Base-by-base conservation (phyloP, 169 alveolate genomes). In the Cryptosporidium ryanae region DNA sequence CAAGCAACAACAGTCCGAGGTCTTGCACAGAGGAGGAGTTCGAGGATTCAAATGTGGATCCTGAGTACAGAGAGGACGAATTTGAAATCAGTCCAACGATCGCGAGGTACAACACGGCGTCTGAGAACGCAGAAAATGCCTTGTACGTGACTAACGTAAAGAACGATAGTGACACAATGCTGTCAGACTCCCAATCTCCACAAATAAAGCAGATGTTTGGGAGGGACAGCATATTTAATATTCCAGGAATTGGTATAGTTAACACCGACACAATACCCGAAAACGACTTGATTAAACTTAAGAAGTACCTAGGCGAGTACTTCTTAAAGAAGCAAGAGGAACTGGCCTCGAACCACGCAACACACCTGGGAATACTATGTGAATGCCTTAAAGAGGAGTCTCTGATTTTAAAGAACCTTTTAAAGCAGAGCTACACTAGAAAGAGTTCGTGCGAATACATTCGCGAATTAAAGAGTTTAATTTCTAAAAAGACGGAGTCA, bases 301-400 rank as follows among this genome's bases (percentile, higher is more conserved):
- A 76, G 59, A 76, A 61, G 25, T 76, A 76, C 52, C n/a, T 76
- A 64, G 65, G 64, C 15, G 87, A 76, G 17, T 61, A 76, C 27
- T 44, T 59, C 34, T 12, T 61, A 15, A 76, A 59, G 27, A 76
- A 76, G n/a, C 87, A 76, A 44, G 87, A 76, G 38, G 87, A 76
- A 34, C 49, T 76, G 15, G 87, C 87, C 18, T 76, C 87, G 3
- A 76, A 38, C 21, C 87, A 76, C 25, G 87, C 87, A 7, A 59
- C 87, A 0, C 87, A 76, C 15, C 50, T 76, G 10, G 87, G 87
- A 21, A 46, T 76, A 17, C 29, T 76, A 7, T 76, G 87, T 61
- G 87, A 76, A 13, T 76, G 87, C 25, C 63, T 76, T 25, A 76
- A 76, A 29, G 87, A 76, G 50, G 87, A 76, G 43, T 76, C 87